Evolutionary conservation across 1,284 basidiomycete species (phyloP).

Genomic region (Papiliotrema laurentii): DNA sequence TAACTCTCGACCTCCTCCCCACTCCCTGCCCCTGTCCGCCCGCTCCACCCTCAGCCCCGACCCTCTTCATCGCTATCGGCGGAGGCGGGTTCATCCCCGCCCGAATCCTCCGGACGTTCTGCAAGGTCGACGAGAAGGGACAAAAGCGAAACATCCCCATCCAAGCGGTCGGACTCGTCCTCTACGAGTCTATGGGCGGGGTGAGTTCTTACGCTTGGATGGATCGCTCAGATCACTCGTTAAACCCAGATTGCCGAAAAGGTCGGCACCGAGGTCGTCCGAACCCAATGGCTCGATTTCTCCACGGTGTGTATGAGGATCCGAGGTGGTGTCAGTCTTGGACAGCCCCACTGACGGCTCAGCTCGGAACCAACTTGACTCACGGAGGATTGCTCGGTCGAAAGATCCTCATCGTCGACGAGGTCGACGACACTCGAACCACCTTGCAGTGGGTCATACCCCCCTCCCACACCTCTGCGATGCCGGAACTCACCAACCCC

Average conservation of each 20-base stretch:
- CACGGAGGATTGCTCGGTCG: conserved; percentile 64
- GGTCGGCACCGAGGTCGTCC: conserved; percentile 75
- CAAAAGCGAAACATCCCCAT: conserved; percentile 80
- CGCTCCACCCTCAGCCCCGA: conserved; percentile 23
- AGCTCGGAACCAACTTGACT: conserved; percentile 42
- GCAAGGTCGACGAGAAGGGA: conserved; percentile 60
- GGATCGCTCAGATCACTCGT: neutral
- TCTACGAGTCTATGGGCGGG: conserved; percentile 81
- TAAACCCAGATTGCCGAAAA: conserved; percentile 67
- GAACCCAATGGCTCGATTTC: conserved; percentile 76
- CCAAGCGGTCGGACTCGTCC: conserved; percentile 80
- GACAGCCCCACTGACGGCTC: too few relatives aligned
- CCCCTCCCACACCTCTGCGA: neutral
- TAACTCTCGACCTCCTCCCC: neutral
- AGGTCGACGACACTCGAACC: conserved; percentile 89
- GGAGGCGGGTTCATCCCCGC: conserved; percentile 86
- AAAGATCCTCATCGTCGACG: conserved; percentile 80
- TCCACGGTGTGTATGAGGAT: conserved; percentile 56
- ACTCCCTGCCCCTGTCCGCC: neutral
- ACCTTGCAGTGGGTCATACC: conserved; percentile 65
- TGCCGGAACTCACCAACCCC: conserved; percentile 7
- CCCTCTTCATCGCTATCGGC: conserved; percentile 46
- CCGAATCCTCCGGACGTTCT: conserved; percentile 84
- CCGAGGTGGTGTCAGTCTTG: neutral
- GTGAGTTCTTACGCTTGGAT: conserved; percentile 22